phyloP scores from a whole-genome alignment of 805 yeast species.

The Candida fluviatilis region DNA sequence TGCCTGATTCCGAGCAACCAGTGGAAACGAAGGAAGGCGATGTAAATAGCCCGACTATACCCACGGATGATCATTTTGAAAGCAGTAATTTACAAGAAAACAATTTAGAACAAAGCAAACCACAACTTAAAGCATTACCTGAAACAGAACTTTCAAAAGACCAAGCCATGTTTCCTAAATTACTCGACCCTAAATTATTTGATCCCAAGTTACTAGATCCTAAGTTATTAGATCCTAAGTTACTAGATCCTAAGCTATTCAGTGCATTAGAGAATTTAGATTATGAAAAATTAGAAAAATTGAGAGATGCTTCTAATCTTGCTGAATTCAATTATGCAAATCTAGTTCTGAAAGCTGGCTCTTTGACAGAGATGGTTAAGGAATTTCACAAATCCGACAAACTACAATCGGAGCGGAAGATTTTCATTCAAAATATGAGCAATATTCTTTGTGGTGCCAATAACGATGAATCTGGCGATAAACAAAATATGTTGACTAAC shows the following conservation, averaged over 20 bases:
- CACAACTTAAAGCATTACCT: background rate
- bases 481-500: constrained; percentile 5
- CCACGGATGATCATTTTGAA: constrained; percentile 4
- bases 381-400: constrained; percentile 24
- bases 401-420: constrained; percentile 20
- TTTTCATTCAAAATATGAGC: constrained; percentile 19
- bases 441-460: constrained; percentile 12
- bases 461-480: constrained; percentile 5
- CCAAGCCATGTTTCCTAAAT: background rate
- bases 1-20: background rate
- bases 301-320: constrained; percentile 14
- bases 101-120: background rate
- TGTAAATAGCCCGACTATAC: constrained; percentile 4
- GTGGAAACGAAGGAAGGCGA: background rate
- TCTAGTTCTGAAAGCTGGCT: constrained; percentile 22
- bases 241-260: constrained; percentile 24
- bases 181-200: constrained; percentile 4
- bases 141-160: too few species aligned
- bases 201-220: background rate
- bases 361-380: constrained; percentile 21
- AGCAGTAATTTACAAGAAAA: background rate
- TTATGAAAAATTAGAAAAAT: constrained; percentile 16
- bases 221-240: constrained; percentile 12
- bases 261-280: constrained; percentile 25
- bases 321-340: constrained; percentile 10